phyloP scores from a whole-genome alignment of 1,284 basidiomycete genomes.

The Phenoliferia sp. region DNA sequence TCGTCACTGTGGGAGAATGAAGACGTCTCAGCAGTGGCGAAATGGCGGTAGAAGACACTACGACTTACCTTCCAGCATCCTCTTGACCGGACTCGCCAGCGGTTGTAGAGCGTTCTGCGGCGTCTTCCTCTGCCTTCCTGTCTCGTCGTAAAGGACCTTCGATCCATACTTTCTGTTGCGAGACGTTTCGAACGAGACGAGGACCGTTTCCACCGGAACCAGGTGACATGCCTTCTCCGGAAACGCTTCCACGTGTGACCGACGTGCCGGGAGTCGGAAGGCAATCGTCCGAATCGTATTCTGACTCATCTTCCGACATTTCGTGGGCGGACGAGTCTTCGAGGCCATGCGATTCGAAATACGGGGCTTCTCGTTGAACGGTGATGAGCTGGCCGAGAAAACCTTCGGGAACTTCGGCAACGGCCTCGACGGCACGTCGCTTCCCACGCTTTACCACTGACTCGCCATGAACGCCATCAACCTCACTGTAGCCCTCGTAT shows the following conservation, averaged over 20 bases:
- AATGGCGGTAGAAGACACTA: not conserved
- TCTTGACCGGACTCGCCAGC: too few relatives aligned
- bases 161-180: not conserved
- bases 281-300: not conserved
- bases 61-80: too few relatives aligned
- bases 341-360: not conserved
- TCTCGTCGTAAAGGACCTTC: not conserved
- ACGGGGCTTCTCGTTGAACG: not conserved
- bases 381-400: not conserved
- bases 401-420: not conserved
- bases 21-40: not conserved
- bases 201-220: not conserved
- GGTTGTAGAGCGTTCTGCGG: too few relatives aligned
- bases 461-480: not conserved
- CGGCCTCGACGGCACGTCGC: not conserved
- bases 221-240: too few relatives aligned
- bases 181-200: not conserved
- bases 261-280: not conserved
- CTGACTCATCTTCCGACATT: not conserved
- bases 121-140: not conserved
- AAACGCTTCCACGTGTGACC: too few relatives aligned
- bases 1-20: not conserved
- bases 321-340: not conserved
- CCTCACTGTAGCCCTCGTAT: not conserved
- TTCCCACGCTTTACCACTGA: not conserved